Percentiles rank a stretch among this genome's conserved stretches.
Evolutionary conservation across 257 asterid genomes (phyloP).

Genomic region (Rauvolfia tetraphylla): DNA sequence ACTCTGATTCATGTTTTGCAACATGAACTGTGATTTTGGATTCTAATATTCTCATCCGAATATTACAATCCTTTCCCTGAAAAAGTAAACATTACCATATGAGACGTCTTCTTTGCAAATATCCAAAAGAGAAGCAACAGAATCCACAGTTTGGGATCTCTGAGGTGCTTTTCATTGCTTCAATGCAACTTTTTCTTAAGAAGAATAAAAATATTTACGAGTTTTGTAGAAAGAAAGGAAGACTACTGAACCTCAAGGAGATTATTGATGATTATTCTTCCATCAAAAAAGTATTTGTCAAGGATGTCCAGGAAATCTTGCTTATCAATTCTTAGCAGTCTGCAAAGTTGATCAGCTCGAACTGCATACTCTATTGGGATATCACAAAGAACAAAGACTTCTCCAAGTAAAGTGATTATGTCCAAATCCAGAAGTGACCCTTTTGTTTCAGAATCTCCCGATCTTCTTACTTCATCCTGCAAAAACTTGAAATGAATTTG

Average conservation of each 20-base stretch:
- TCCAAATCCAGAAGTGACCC: constrained; percentile 29
- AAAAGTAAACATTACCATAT: background rate
- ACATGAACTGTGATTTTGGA: constrained; percentile 42
- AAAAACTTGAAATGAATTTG: background rate
- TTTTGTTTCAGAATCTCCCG: constrained; percentile 34
- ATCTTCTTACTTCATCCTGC: constrained; percentile 51
- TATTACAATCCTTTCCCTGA: constrained; percentile 51
- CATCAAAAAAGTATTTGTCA: constrained; percentile 49
- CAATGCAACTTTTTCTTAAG: too few species aligned
- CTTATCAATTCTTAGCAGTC: constrained; percentile 52
- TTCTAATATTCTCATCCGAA: constrained; percentile 42
- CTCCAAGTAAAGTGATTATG: constrained; percentile 44
- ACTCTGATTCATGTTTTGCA: constrained; percentile 59
- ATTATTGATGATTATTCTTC: constrained; percentile 48
- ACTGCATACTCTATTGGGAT: constrained; percentile 46
- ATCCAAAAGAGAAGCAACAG: background rate
- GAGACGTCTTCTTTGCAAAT: background rate
- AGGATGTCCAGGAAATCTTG: constrained; percentile 36
- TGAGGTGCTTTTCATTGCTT: too few species aligned
- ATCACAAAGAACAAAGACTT: constrained; percentile 51
- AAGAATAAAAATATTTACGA: too few species aligned
- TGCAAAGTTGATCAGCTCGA: constrained; percentile 48
- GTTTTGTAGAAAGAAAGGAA: background rate
- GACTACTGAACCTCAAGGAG: constrained; percentile 42
- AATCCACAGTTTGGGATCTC: background rate